Conservation (phyloP, 129 eudicot species). For the Smallanthus sonchifolius region DNA sequence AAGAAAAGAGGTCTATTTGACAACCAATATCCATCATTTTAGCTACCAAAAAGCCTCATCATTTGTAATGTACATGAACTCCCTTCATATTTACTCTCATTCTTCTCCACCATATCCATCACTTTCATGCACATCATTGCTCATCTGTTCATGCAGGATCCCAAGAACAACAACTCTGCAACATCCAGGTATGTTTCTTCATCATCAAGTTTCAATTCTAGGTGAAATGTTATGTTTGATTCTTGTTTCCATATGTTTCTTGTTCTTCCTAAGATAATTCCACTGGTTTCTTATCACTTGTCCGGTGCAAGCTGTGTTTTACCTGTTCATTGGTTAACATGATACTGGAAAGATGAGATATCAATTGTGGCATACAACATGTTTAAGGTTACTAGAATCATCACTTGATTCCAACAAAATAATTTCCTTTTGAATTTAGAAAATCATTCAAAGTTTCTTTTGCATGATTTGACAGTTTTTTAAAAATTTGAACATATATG, state of each 20-base stretch:
- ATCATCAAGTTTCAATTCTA: not conserved
- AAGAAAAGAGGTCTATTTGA: conserved; percentile 37
- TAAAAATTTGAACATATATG: conserved; percentile 10
- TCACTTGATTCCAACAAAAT: conserved; percentile 3
- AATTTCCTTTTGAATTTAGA: not conserved
- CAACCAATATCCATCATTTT: conserved; percentile 39
- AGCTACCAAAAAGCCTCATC: conserved; percentile 31
- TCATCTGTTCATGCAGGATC: conserved; percentile 74
- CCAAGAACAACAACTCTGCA: conserved; percentile 58
- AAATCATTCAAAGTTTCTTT: not conserved
- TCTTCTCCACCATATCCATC: conserved; percentile 17
- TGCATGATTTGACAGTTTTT: conserved; percentile 13
- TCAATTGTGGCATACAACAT: not conserved
- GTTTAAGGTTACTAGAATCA: conserved; percentile 7
- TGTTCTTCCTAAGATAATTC: conserved; percentile 7
- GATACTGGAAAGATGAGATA: not conserved
- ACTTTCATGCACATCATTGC: conserved; percentile 42
- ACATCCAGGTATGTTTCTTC: conserved; percentile 37
- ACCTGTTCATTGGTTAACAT: not conserved
- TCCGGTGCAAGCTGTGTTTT: not conserved
- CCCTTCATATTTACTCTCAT: conserved; percentile 27
- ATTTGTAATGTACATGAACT: conserved; percentile 45
- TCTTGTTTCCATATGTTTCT: conserved; percentile 7
- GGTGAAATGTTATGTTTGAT: not conserved
- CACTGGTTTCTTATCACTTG: not conserved